Base-by-base conservation (phyloP, 495 filamentous ascomycete species). In the Aspergillus hancockii region DNA sequence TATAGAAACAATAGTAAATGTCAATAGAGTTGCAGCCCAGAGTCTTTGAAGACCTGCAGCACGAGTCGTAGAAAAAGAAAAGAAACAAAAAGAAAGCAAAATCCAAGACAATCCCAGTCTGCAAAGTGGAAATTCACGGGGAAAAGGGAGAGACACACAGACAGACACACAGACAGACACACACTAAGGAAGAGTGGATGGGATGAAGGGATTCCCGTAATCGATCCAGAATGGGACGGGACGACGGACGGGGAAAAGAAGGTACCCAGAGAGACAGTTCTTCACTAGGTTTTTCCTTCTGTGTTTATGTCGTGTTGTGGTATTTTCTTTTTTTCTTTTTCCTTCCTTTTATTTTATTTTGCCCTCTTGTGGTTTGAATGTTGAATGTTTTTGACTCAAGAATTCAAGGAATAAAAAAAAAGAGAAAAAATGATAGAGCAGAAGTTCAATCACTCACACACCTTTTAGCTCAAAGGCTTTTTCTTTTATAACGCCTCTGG, bases 191-290 rank as follows among this genome's bases (percentile, higher is more conserved):
- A 47, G 40, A 54, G 45, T 32, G 55, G 51, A 61, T 54, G 41
- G 41, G 55, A 62, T 54, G 58, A 61, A 54, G 51, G 57, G 51
- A 65, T 52, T 63, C 55, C 55, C 43, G 59, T 56, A 62, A 47
- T 54, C 41, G n/a, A 58, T 55, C 23, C 52, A 57, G 53, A 51
- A 60, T 58, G 54, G 54, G 58, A 62, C 57, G 54, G 60, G 36
- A 56, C 43, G 45, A 50, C 32, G 61, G 53, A 57, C 38, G 53
- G 57, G 60, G 59, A 62, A 60, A 57, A 61, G 56, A 47, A 52
- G 49, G 46, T 56, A 59, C 52, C 63, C 58, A 66, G 49, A 54
- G 47, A 52, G 38, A 25, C n/a, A 32, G 36, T n/a, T 32, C 59
- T 45, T 53, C 57, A 62, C 56, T 60, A 58, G 49, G n/a, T n/a